These are phyloP conservation scores for Nyctanthes arbortristis DNA, from an alignment of 257 asterid genomes.

Conservation along the genomic window DNA sequence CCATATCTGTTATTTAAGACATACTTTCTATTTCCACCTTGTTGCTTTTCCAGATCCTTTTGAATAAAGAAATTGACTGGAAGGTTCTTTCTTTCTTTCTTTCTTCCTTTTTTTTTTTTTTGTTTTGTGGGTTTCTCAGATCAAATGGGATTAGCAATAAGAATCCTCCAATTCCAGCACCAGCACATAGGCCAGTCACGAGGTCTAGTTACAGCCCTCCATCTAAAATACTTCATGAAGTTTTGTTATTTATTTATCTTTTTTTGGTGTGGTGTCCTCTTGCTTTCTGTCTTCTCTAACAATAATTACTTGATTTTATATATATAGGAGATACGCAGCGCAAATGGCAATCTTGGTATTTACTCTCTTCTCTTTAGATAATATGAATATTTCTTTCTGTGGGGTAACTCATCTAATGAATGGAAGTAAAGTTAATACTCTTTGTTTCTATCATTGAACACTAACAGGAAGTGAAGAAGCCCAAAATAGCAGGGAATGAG, in stretches of 20 bases:
- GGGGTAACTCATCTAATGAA: not conserved
- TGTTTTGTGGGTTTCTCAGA: conserved; percentile 43
- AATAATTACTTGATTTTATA: conserved; percentile 11
- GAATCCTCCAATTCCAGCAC: conserved; percentile 42
- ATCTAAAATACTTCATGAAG: conserved; percentile 7
- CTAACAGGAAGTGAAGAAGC: conserved; percentile 46
- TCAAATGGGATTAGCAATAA: conserved; percentile 52
- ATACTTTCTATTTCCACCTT: not conserved
- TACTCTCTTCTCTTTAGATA: conserved; percentile 7
- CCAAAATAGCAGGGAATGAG: conserved; percentile 45
- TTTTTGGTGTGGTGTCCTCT: not conserved
- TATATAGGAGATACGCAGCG: conserved; percentile 67
- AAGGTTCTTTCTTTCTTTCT: too few species aligned
- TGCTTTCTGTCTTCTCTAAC: conserved; percentile 21
- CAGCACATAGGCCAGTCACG: conserved; percentile 69
- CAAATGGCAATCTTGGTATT: conserved; percentile 67
- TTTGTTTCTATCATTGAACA: not conserved
- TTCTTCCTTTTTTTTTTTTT: too few species aligned
- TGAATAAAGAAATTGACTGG: not conserved
- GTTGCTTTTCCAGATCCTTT: not conserved
- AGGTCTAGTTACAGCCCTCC: conserved; percentile 60
- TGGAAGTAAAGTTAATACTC: not conserved
- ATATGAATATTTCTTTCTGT: not conserved
- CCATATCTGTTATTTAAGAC: conserved; percentile 19
- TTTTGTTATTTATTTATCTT: too few species aligned